A percentile compares a stretch with the other conserved stretches of the same genome.
These are phyloP conservation scores for Aureobasidium sp. DNA, from an alignment of 2,329 filamentous ascomycete species.

Conservation along the genomic window DNA sequence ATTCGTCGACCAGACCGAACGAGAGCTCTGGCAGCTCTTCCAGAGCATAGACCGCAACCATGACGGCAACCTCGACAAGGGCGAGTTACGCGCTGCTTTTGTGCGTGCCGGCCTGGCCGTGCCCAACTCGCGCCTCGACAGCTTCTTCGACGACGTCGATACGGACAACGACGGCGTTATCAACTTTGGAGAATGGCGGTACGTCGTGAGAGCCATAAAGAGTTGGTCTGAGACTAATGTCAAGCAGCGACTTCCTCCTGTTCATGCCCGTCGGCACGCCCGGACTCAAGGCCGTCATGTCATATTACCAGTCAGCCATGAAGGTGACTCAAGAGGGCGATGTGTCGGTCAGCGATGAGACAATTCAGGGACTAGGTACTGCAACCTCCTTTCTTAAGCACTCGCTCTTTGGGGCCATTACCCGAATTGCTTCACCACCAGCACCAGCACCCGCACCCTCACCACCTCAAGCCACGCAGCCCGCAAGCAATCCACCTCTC, in stretches of 20 bases:
- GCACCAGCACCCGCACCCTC: conserved; percentile 52
- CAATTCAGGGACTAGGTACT: conserved; percentile 90
- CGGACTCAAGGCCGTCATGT: conserved; percentile 72
- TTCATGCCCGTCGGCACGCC: conserved; percentile 68
- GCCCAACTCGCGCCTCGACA: conserved; percentile 65
- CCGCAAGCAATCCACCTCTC: conserved; percentile 22
- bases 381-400: conserved; percentile 52
- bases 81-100: conserved; percentile 75
- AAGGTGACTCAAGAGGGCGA: conserved; percentile 91
- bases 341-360: conserved; percentile 83
- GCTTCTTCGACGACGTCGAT: conserved; percentile 87
- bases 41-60: conserved; percentile 75
- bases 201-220: conserved; percentile 24
- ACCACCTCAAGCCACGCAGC: conserved; percentile 44
- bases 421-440: conserved; percentile 53
- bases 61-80: conserved; percentile 78
- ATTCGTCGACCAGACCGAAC: conserved; percentile 83
- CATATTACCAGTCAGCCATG: conserved; percentile 84
- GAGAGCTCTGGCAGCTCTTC: conserved; percentile 74
- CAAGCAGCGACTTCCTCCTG: conserved; percentile 76
- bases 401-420: conserved; percentile 67
- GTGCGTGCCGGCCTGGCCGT: conserved; percentile 69
- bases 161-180: conserved; percentile 79
- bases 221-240: background rate
- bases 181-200: conserved; percentile 95